A percentile compares a stretch with the other conserved stretches of the same genome.
Evolutionary conservation across 2,329 filamentous ascomycete genomes (phyloP).

Genomic region (Xylaria sp.): DNA sequence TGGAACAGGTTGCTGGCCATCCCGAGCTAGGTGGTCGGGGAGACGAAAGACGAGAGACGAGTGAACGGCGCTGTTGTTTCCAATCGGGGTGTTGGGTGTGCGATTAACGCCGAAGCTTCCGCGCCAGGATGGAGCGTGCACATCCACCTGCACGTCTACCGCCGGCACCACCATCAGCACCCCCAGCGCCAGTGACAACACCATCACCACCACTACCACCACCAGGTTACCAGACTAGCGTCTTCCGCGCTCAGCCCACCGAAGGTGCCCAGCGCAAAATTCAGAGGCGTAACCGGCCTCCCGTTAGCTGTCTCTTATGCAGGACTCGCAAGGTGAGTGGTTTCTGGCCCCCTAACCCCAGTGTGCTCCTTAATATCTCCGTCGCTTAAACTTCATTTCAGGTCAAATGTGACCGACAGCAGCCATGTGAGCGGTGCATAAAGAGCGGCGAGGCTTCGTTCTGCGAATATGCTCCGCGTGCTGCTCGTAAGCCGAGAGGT

Average conservation of each 20-base stretch:
- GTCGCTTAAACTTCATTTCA: constrained; percentile 32
- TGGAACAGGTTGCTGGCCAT: background rate
- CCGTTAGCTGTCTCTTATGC: constrained; percentile 51
- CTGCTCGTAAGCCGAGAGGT: constrained; percentile 47
- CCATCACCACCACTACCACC: constrained; percentile 11
- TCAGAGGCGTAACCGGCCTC: constrained; percentile 52
- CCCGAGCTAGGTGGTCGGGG: background rate
- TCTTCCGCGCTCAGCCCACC: constrained; percentile 52
- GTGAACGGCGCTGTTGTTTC: background rate
- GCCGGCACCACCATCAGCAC: constrained; percentile 3
- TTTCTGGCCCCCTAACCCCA: background rate
- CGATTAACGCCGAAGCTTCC: constrained; percentile 43
- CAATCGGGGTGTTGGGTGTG: constrained; percentile 10
- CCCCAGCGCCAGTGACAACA: background rate
- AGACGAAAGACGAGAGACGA: constrained; percentile 1
- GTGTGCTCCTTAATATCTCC: constrained; percentile 11
- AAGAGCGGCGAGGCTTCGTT: constrained; percentile 52
- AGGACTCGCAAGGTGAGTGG: constrained; percentile 50
- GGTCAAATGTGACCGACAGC: constrained; percentile 54
- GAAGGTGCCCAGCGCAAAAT: constrained; percentile 52
- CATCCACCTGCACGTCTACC: constrained; percentile 32
- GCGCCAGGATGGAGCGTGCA: constrained; percentile 47
- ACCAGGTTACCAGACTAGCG: constrained; percentile 49
- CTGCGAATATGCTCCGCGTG: constrained; percentile 53
- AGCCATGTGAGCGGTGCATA: constrained; percentile 54